These are phyloP conservation scores for Lactarius evosmus DNA, from an alignment of 768 basidiomycete genomes.

Conservation along the genomic window DNA sequence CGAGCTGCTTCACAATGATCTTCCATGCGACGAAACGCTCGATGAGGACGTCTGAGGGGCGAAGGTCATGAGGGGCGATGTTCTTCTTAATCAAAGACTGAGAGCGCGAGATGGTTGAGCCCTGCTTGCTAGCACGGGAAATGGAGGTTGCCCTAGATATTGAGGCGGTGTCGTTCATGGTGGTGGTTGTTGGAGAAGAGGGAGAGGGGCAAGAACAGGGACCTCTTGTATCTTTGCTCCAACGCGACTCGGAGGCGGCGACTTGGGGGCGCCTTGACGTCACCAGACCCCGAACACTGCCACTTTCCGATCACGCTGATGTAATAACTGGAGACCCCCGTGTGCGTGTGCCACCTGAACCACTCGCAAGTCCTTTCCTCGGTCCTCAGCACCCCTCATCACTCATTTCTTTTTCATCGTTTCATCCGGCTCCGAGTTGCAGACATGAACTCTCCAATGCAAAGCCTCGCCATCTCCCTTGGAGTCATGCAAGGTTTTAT, in stretches of 20 bases:
- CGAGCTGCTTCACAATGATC: constrained; percentile 92
- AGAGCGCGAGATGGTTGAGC: constrained; percentile 71
- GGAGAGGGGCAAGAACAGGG: neutral
- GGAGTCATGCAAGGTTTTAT: constrained; percentile 82
- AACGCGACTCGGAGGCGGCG: neutral
- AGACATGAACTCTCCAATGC: constrained; percentile 26
- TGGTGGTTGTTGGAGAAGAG: constrained; percentile 13
- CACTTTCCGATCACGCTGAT: too few relatives aligned
- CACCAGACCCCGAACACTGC: neutral
- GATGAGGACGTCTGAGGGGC: constrained; percentile 93
- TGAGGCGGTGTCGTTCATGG: constrained; percentile 46
- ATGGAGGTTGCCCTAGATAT: constrained; percentile 70
- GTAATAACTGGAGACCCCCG: neutral
- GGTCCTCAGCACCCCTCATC: neutral
- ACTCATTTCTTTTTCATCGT: neutral
- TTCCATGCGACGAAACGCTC: constrained; percentile 95
- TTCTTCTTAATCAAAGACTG: constrained; percentile 95
- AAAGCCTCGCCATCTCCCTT: constrained; percentile 83
- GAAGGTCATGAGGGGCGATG: constrained; percentile 83
- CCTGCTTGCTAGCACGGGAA: constrained; percentile 59
- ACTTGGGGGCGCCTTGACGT: neutral
- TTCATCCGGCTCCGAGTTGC: neutral
- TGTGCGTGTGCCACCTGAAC: neutral
- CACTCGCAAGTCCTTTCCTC: neutral
- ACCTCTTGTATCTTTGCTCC: neutral